Percentiles rank a stretch among this genome's conserved stretches.
These are phyloP conservation scores for Phytophthora tubulina DNA, from an alignment of 352 stramenopile genomes.

Conservation along the genomic window DNA sequence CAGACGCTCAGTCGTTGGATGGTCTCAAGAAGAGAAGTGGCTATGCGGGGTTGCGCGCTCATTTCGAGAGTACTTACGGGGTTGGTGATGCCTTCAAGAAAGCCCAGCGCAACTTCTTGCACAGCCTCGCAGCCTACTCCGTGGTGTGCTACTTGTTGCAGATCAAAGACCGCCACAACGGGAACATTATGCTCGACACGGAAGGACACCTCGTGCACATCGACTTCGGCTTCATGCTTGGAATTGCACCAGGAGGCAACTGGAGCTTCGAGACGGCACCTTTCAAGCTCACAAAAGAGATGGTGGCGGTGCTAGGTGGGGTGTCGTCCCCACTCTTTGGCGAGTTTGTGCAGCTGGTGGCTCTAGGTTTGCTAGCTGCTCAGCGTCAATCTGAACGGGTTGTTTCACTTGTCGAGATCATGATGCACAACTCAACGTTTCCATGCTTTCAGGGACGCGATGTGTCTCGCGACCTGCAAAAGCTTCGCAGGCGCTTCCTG, in stretches of 20 bases:
- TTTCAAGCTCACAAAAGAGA: constrained; percentile 97
- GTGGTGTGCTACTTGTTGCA: constrained; percentile 90
- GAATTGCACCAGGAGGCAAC: constrained; percentile 93
- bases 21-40: constrained; percentile 93
- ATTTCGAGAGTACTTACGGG: constrained; percentile 93
- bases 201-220: constrained; percentile 95
- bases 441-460: constrained; percentile 86
- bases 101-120: constrained; percentile 70
- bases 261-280: constrained; percentile 94
- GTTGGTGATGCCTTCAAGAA: constrained; percentile 62
- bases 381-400: constrained; percentile 73
- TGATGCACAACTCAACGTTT: constrained; percentile 87
- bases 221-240: constrained; percentile 97
- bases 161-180: constrained; percentile 97
- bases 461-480: constrained; percentile 88
- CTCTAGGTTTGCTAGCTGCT: constrained; percentile 58
- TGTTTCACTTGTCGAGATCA: constrained; percentile 79
- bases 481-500: constrained; percentile 75
- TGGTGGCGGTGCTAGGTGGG: constrained; percentile 92
- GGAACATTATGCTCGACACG: constrained; percentile 95
- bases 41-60: constrained; percentile 85
- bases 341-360: constrained; percentile 78
- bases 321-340: constrained; percentile 65
- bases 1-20: constrained; percentile 96
- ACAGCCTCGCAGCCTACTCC: constrained; percentile 75